phyloP scores from a whole-genome alignment of 768 basidiomycete genomes.

The Phylloporus arenicola region DNA sequence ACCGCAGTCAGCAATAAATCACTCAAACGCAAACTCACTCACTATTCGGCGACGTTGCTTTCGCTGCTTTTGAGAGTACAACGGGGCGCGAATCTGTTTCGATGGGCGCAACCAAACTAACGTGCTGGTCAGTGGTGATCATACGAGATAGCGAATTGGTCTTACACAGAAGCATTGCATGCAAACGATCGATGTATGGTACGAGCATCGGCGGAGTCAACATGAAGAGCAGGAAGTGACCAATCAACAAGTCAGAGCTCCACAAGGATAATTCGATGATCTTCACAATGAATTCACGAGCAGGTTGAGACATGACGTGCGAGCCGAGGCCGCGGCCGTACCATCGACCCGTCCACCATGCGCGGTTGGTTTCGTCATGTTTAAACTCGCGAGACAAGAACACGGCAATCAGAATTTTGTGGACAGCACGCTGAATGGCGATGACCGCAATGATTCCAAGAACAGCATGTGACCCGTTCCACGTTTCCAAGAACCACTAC shows the following conservation, averaged over 20 bases:
- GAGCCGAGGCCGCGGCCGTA: conserved; percentile 89
- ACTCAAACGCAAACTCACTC: conserved; percentile 25
- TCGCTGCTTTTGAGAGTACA: conserved; percentile 87
- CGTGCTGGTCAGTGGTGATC: conserved; percentile 14
- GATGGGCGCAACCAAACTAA: conserved; percentile 93
- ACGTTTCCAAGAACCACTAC: conserved; percentile 91
- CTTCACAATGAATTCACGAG: conserved; percentile 96
- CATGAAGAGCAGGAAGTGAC: conserved; percentile 85
- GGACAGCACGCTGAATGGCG: conserved; percentile 84
- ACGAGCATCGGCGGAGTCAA: conserved; percentile 82
- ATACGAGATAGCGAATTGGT: conserved; percentile 5
- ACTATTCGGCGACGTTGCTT: conserved; percentile 89
- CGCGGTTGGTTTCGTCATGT: conserved; percentile 96
- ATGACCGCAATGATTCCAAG: conserved; percentile 90
- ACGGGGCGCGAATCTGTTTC: conserved; percentile 87
- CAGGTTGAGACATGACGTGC: conserved; percentile 95
- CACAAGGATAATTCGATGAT: conserved; percentile 93
- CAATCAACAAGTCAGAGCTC: conserved; percentile 89
- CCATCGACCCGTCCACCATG: conserved; percentile 99
- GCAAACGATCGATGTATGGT: conserved; percentile 87
- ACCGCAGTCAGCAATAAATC: conserved; percentile 6
- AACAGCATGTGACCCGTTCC: conserved; percentile 89
- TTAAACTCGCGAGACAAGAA: conserved; percentile 98
- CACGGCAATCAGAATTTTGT: conserved; percentile 91
- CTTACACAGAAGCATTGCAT: conserved; percentile 85